phyloP scores from a whole-genome alignment of 495 filamentous ascomycete species.

The Penicillium waksmanii region DNA sequence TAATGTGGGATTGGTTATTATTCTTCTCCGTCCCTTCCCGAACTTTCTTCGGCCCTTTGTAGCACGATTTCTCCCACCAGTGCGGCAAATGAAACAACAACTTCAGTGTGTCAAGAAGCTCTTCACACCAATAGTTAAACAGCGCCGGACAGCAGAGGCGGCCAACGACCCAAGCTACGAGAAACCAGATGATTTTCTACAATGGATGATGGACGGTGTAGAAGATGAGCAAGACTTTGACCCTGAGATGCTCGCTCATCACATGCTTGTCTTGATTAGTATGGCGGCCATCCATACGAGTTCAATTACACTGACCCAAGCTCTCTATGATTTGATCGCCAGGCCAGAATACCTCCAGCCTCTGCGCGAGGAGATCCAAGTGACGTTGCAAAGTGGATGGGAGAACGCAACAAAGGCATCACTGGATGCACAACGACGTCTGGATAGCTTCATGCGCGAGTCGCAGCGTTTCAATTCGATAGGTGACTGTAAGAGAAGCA shows the following conservation, averaged over 20 bases:
- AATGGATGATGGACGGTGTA: constrained; percentile 45
- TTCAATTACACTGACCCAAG: constrained; percentile 38
- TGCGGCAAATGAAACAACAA: no score
- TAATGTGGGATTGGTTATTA: no score
- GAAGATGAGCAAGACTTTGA: constrained; percentile 27
- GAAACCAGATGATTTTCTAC: constrained; percentile 43
- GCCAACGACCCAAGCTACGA: constrained; percentile 20
- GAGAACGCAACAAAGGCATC: constrained; percentile 24
- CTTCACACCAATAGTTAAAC: constrained; percentile 35
- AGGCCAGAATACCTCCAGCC: constrained; percentile 35
- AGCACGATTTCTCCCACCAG: no score
- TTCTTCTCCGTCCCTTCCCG: no score
- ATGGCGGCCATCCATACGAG: constrained; percentile 40
- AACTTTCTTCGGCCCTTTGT: no score
- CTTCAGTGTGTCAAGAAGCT: constrained; percentile 8
- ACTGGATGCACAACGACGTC: constrained; percentile 19
- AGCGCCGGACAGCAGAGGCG: constrained; percentile 27
- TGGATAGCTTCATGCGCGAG: constrained; percentile 47
- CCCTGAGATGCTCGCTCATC: constrained; percentile 32
- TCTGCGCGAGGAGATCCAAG: constrained; percentile 34
- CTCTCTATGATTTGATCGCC: constrained; percentile 37
- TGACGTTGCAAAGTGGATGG: constrained; percentile 29
- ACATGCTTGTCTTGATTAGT: constrained; percentile 32
- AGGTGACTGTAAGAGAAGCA: constrained; percentile 31
- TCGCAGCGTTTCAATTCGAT: constrained; percentile 39